These are phyloP conservation scores for Penicillium manginii DNA, from an alignment of 495 filamentous ascomycete species.

Conservation along the genomic window DNA sequence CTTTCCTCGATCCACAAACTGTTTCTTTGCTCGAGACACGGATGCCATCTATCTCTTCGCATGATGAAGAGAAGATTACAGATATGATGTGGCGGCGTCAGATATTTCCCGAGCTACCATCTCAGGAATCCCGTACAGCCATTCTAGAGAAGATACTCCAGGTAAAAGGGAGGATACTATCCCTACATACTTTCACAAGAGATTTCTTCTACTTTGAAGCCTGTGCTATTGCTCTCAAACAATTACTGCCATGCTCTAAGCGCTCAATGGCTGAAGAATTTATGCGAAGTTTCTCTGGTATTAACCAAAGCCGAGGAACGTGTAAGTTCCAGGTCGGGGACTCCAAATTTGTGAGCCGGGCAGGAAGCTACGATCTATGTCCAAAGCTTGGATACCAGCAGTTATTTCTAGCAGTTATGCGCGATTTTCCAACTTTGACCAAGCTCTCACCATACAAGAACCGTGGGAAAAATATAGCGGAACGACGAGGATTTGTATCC, in stretches of 20 bases:
- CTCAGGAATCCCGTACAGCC: neutral
- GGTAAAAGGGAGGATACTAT: constrained; percentile 2
- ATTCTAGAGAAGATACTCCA: constrained; percentile 7
- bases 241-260: neutral
- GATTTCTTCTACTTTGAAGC: constrained; percentile 12
- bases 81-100: neutral
- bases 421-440: constrained; percentile 7
- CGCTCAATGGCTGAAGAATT: neutral
- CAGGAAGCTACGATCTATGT: neutral
- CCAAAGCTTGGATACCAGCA: constrained; percentile 6
- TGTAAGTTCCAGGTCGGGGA: neutral
- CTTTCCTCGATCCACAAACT: neutral
- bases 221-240: constrained; percentile 4
- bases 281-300: neutral
- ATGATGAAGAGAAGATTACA: neutral
- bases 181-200: constrained; percentile 8
- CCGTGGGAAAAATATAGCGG: neutral
- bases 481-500: neutral
- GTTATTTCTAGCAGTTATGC: constrained; percentile 6
- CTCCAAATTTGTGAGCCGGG: neutral
- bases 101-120: neutral
- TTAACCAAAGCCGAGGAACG: neutral
- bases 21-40: neutral
- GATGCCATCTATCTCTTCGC: neutral
- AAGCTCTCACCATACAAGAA: constrained; percentile 4